These are phyloP conservation scores for Monilinia fructicola DNA, from an alignment of 2,329 filamentous ascomycete genomes.

Conservation along the genomic window DNA sequence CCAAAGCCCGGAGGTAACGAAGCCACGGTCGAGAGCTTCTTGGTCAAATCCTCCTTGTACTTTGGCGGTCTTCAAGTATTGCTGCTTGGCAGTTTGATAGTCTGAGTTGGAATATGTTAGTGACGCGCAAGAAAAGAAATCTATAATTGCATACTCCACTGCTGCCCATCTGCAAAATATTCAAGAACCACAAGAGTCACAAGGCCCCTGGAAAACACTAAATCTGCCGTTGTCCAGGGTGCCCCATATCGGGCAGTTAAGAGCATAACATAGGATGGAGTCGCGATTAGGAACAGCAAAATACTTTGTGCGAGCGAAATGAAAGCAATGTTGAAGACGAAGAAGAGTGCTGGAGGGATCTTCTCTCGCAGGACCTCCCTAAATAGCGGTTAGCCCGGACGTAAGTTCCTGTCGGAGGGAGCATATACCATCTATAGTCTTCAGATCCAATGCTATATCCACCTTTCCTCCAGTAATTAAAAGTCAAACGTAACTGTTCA, in stretches of 20 bases:
- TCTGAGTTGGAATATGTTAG: conserved; percentile 45
- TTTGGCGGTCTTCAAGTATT: conserved; percentile 72
- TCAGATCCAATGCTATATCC: conserved; percentile 87
- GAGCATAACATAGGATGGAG: conserved; percentile 81
- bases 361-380: conserved; percentile 70
- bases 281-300: conserved; percentile 74
- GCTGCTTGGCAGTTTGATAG: conserved; percentile 77
- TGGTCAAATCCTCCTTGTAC: conserved; percentile 64
- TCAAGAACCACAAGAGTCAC: conserved; percentile 63
- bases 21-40: conserved; percentile 84
- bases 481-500: conserved; percentile 73
- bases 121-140: not conserved
- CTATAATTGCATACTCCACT: conserved; percentile 65
- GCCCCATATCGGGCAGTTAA: conserved; percentile 65
- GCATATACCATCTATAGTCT: conserved; percentile 79
- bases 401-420: not conserved
- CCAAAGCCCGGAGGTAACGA: conserved; percentile 82
- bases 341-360: conserved; percentile 64
- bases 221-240: conserved; percentile 54
- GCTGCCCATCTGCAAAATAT: conserved; percentile 84
- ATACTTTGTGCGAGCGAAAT: conserved; percentile 82
- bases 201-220: conserved; percentile 54
- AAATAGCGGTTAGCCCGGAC: conserved; percentile 19
- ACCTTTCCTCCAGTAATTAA: conserved; percentile 95
- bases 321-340: conserved; percentile 85